Base-by-base conservation (phyloP, 495 filamentous ascomycete genomes). In the Lindgomyces ingoldianus region DNA sequence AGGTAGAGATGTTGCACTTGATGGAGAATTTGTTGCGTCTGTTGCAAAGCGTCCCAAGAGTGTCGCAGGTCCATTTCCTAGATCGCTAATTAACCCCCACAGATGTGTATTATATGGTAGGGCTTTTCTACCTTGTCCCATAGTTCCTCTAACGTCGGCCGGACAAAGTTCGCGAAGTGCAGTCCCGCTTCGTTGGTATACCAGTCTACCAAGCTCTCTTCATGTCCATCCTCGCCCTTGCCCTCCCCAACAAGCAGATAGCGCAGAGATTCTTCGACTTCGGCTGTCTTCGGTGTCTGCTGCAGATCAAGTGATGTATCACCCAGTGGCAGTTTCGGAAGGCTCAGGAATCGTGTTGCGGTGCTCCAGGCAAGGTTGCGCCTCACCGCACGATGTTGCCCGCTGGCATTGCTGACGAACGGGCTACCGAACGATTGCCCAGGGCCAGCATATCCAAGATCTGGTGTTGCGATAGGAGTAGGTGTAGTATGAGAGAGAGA, bases 331-430 rank as follows among this genome's bases (percentile, higher is more conserved):
- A 14, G 25, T 53, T 53, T 61, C 46, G 60, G 51, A 29, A 60
- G 41, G 39, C 52, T 66, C 16, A 77, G 58, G 50, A 67, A 74
- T 39, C 74, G 65, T 1, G 75, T 77, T 8, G 70, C 73, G 6
- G 62, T 65, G 59, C 75, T 77, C 75, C 75, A 77, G 9, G 74
- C 75, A 11, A 72, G 42, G 50, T 65, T 74, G 45, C 65, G 62
- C 53, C 50, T 66, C 22, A 71, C 65, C n/a, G 54, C 51, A 21
- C 65, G 65, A 14, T 71, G 64, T 42, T 65, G 27, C 27, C 47
- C 59, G 4, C 30, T 36, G 9, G 42, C 33, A 59, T 57, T 58
- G 26, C 19, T 49, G 19, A n/a, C 41, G 44, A 63, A 63, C n/a
- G 63, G 69, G 24, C 73, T 70, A 14, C 70, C 74, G 44, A 75